Percentiles rank a stretch among this genome's conserved stretches.
phyloP scores from a whole-genome alignment of 1,284 basidiomycete species.

The Sphagnurus paluster region DNA sequence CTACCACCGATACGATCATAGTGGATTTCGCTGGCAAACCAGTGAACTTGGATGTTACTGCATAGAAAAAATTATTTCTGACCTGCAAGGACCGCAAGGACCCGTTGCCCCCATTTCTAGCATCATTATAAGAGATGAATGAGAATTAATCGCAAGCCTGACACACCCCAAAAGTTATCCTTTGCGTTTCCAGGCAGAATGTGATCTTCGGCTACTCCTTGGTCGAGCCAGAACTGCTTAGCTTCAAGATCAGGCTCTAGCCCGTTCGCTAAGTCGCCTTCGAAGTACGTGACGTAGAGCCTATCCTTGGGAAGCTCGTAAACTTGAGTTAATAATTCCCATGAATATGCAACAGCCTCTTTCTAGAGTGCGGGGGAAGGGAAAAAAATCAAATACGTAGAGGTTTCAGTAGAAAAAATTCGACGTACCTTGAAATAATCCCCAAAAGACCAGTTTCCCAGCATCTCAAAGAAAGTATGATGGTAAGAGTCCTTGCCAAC shows the following conservation, averaged over 20 bases:
- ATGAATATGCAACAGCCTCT: slow-evolving; percentile 92
- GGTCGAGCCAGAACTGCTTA: slow-evolving; percentile 82
- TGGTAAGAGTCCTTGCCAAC: slow-evolving; percentile 97
- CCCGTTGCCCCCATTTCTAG: slow-evolving; percentile 98
- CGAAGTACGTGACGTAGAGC: slow-evolving; percentile 97
- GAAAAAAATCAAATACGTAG: too few species aligned
- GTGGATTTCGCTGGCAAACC: slow-evolving; percentile 84
- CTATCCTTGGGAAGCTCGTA: slow-evolving; percentile 90
- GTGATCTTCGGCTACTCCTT: slow-evolving; percentile 88
- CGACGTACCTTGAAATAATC: slow-evolving; percentile 93
- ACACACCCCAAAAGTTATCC: slow-evolving; percentile 98
- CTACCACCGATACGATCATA: slow-evolving; percentile 94
- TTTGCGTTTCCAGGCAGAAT: slow-evolving; percentile 94
- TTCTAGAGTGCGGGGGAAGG: slow-evolving; percentile 55
- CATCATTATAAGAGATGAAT: slow-evolving; percentile 6
- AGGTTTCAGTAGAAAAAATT: too few species aligned
- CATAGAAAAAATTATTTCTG: slow-evolving; percentile 16
- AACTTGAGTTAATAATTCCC: slow-evolving; percentile 90
- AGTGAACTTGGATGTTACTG: slow-evolving; percentile 11
- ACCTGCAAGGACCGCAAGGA: slow-evolving; percentile 96
- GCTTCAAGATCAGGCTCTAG: slow-evolving; percentile 90
- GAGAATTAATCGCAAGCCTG: slow-evolving; percentile 1
- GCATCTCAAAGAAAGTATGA: slow-evolving; percentile 99
- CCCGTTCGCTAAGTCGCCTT: slow-evolving; percentile 87
- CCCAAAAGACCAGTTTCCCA: slow-evolving; percentile 99